These are phyloP conservation scores for Mangifera indica DNA, from an alignment of 345 rosid genomes.

Conservation along the genomic window DNA sequence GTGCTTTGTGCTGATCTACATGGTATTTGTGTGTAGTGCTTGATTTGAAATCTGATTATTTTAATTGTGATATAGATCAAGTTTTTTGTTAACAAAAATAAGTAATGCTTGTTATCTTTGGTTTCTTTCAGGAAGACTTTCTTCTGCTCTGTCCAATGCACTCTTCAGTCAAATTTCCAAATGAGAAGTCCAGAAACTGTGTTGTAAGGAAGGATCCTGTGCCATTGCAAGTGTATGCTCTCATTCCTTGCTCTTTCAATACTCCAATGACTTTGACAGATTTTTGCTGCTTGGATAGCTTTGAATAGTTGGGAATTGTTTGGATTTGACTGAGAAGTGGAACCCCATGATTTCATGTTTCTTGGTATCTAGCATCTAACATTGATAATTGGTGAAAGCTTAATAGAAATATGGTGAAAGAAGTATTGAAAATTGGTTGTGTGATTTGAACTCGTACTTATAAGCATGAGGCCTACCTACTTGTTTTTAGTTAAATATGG, in stretches of 20 bases:
- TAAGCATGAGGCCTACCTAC: background rate
- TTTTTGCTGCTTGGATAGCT: constrained; percentile 3
- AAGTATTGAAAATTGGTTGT: background rate
- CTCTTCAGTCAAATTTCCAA: constrained; percentile 61
- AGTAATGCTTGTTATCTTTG: constrained; percentile 4
- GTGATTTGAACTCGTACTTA: background rate
- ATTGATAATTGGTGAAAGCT: background rate
- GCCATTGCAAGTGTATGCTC: constrained; percentile 34
- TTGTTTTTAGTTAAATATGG: background rate
- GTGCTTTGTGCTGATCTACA: constrained; percentile 15
- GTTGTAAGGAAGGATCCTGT: background rate
- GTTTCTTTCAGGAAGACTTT: constrained; percentile 49
- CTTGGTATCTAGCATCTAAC: background rate
- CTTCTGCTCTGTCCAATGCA: constrained; percentile 80
- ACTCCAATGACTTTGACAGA: background rate
- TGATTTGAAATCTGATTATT: background rate
- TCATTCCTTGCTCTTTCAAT: background rate
- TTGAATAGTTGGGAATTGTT: background rate
- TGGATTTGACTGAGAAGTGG: background rate
- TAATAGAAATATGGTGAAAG: background rate
- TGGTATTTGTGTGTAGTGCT: constrained; percentile 5
- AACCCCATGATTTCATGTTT: background rate
- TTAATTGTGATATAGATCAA: background rate
- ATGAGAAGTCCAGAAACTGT: constrained; percentile 44
- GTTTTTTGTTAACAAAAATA: background rate